A percentile compares a stretch with the other conserved stretches of the same genome.
Evolutionary conservation across 441 rosid genomes (phyloP).

Genomic region (Corymbia calophylla): DNA sequence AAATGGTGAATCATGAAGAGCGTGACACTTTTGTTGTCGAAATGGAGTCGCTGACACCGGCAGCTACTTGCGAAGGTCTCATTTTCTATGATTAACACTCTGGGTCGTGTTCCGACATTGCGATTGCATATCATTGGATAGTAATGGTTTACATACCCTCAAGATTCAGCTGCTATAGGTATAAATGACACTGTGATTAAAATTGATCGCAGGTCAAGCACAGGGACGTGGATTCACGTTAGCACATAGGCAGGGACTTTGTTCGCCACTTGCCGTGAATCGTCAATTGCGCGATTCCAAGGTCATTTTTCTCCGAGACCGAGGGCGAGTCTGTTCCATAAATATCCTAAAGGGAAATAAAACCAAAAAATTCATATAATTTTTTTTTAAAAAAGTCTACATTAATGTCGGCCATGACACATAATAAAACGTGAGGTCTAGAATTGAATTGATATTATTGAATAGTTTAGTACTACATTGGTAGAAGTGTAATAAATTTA

Average conservation of each 20-base stretch:
- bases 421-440: too few species aligned
- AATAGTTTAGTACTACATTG: too few species aligned
- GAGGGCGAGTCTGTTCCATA: not conserved
- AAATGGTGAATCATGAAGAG: not conserved
- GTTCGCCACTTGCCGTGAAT: not conserved
- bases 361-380: too few species aligned
- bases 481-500: too few species aligned
- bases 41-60: not conserved
- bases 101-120: not conserved
- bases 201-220: not conserved
- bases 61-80: not conserved
- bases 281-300: not conserved
- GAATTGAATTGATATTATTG: too few species aligned
- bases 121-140: not conserved
- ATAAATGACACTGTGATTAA: not conserved
- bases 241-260: not conserved
- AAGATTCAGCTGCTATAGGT: not conserved
- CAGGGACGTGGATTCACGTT: not conserved
- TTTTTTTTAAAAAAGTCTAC: too few species aligned
- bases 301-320: not conserved
- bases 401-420: too few species aligned
- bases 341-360: too few species aligned
- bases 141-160: not conserved
- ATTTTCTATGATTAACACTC: not conserved
- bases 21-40: not conserved